Conservation (phyloP, 1,284 basidiomycete species). For the Leccinum subrobustum region DNA sequence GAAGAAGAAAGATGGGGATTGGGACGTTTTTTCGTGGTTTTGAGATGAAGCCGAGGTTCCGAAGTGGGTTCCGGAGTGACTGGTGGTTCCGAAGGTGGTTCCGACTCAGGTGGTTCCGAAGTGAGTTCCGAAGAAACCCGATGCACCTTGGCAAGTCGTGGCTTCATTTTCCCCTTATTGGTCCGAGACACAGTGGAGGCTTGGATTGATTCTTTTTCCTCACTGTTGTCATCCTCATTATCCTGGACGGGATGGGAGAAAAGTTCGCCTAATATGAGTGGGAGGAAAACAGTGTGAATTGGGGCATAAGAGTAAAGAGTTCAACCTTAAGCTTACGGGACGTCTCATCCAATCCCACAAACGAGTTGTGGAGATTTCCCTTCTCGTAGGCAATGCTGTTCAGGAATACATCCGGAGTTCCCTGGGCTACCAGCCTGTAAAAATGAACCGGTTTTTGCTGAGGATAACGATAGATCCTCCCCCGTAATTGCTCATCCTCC, state of each 20-base stretch:
- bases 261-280: background rate
- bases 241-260: background rate
- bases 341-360: background rate
- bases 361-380: background rate
- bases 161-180: too few relatives aligned
- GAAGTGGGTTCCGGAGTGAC: too few relatives aligned
- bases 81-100: too few relatives aligned
- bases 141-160: background rate
- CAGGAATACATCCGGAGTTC: background rate
- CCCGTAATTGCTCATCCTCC: conserved; percentile 8
- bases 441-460: conserved; percentile 10
- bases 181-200: too few relatives aligned
- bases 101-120: too few relatives aligned
- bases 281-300: background rate
- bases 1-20: too few relatives aligned
- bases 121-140: too few relatives aligned
- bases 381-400: background rate
- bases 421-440: conserved; percentile 5
- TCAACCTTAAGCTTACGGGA: background rate
- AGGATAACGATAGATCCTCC: background rate
- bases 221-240: too few relatives aligned
- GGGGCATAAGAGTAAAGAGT: too few relatives aligned
- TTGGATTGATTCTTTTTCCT: too few relatives aligned
- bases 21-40: too few relatives aligned
- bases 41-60: too few relatives aligned